Evolutionary conservation across 192 early-diverging fungal species (phyloP), one percentile per base, ranked within the genome.

Genomic region (Rhizophagus prolifer): DNA sequence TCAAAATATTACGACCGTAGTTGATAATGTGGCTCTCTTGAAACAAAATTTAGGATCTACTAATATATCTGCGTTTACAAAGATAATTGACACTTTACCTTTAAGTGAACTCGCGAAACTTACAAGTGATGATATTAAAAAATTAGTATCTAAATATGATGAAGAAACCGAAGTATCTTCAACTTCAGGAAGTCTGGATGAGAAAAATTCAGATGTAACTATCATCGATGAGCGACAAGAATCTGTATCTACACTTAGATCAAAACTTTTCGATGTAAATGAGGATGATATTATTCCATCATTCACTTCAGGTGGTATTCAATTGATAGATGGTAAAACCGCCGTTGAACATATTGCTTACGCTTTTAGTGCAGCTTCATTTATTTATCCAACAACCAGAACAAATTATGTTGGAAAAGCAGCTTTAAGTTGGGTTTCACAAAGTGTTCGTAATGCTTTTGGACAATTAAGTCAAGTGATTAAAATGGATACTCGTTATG

Each of bases 291-390:
- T 30, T 34, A 21, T 36, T 34, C 8, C 25, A 36, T 10, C 31
- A 4, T 72, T 72, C 16, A 31, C 54, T 58, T n/a, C 5, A 25
- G 64, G 65, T 26, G 75, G 75, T 31, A 19, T 21, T 30, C 85
- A 82, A 36, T 75, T 85, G 16, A 79, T 88, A 12, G 82, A 89
- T 50, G 92, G 85, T 23, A 88, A 92, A 79, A 86, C 87, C 19
- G 94, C 92, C 6, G 83, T 90, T 1, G 85, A 90, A 21, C 91
- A 93, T 77, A 85, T 96, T 19, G 91, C 93, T 8, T 94, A 95
- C 79, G 87, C 86, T 30, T 85, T 97, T 9, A 92, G 90, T 81
- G 91, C 94, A 76, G 81, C 95, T 65, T 85, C 90, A 58, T 97
- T 95, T 85, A 88, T 96, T 74, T 97, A 96, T 83, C 88, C 94